A percentile compares a stretch with the other conserved stretches of the same genome.
Conservation (phyloP, 176 grass and related monocot species). For the Eragrostis curvula region DNA sequence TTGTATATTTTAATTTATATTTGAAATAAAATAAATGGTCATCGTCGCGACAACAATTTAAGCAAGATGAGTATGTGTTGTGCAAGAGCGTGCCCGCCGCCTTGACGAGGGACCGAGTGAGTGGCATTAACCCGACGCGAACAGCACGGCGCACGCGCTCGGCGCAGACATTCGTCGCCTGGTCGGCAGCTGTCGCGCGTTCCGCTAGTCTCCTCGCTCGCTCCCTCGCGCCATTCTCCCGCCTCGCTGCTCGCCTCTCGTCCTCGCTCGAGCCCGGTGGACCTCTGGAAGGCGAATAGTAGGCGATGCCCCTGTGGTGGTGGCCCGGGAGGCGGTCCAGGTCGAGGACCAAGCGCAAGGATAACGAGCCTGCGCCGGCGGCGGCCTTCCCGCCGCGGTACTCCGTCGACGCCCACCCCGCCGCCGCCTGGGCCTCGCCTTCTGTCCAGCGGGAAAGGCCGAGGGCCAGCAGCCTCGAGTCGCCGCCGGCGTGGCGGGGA, state of each 20-base stretch:
- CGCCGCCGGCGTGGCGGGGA: not conserved
- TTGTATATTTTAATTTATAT: too few relatives aligned
- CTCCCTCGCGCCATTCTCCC: not conserved
- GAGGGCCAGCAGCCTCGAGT: not conserved
- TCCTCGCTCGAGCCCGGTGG: not conserved
- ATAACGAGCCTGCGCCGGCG: not conserved
- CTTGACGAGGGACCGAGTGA: not conserved
- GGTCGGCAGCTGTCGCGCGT: not conserved
- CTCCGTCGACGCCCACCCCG: slow-evolving; percentile 12
- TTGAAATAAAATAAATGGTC: too few relatives aligned
- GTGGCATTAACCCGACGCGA: not conserved
- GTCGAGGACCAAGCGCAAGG: slow-evolving; percentile 46
- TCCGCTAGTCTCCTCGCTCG: not conserved
- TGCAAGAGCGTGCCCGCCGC: too few relatives aligned
- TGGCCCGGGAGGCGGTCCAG: slow-evolving; percentile 16
- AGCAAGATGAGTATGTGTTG: too few relatives aligned
- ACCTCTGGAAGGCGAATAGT: too few relatives aligned
- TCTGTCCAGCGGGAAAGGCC: slow-evolving; percentile 3
- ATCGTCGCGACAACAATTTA: too few relatives aligned
- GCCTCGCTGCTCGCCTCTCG: not conserved
- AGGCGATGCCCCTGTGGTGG: slow-evolving; percentile 51
- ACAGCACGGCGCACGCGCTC: not conserved
- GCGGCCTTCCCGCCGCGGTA: slow-evolving; percentile 21
- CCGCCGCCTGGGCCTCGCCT: slow-evolving; percentile 43
- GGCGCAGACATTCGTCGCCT: not conserved